These are phyloP conservation scores for Coniochaeta prunicola DNA, from an alignment of 2,329 filamentous ascomycete genomes.

Conservation along the genomic window DNA sequence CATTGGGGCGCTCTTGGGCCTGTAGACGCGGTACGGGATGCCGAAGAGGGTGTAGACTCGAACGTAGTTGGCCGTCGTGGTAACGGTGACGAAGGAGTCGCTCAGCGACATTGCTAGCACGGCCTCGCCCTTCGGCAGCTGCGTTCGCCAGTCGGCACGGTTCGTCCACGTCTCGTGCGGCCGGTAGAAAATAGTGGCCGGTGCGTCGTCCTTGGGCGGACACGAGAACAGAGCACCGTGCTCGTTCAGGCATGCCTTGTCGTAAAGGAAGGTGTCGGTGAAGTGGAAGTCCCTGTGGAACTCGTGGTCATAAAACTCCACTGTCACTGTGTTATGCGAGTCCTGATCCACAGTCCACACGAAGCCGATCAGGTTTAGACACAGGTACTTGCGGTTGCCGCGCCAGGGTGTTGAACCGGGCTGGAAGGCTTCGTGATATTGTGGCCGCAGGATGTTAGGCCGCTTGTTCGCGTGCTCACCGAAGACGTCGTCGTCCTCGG, in stretches of 20 bases:
- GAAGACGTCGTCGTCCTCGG: constrained; percentile 44
- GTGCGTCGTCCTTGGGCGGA: constrained; percentile 55
- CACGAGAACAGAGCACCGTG: constrained; percentile 82
- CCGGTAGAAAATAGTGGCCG: constrained; percentile 87
- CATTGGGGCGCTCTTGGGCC: constrained; percentile 82
- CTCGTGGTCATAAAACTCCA: constrained; percentile 95
- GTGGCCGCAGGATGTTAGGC: constrained; percentile 45
- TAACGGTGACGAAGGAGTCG: constrained; percentile 84
- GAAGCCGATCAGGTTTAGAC: constrained; percentile 86
- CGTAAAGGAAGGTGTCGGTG: constrained; percentile 90
- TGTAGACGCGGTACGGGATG: constrained; percentile 79
- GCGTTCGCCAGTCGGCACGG: constrained; percentile 81
- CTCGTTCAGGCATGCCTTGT: constrained; percentile 88
- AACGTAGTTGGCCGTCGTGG: constrained; percentile 81
- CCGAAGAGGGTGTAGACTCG: constrained; percentile 91
- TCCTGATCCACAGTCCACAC: constrained; percentile 98
- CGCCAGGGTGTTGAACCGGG: constrained; percentile 94
- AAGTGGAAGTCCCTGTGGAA: constrained; percentile 94
- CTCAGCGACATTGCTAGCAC: constrained; percentile 85
- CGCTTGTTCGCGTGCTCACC: constrained; percentile 41
- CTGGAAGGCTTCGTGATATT: constrained; percentile 80
- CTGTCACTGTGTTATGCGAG: constrained; percentile 84
- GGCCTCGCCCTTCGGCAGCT: constrained; percentile 79
- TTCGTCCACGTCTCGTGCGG: constrained; percentile 97
- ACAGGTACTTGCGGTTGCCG: constrained; percentile 87